phyloP scores from a whole-genome alignment of 169 alveolate species.

The Cryptosporidium sp. region DNA sequence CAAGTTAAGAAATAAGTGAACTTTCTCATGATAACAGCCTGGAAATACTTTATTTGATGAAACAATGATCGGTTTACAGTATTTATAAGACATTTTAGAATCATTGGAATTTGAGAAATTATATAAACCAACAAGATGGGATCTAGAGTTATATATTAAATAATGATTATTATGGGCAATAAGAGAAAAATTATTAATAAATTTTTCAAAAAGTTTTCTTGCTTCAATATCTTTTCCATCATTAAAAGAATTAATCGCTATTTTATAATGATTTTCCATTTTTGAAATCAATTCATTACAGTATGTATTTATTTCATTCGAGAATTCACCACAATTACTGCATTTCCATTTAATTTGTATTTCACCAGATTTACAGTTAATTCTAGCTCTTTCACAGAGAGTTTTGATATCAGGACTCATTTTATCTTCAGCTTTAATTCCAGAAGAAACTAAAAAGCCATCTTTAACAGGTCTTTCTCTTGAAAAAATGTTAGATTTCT shows the following conservation, averaged over 20 bases:
- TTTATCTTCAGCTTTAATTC: constrained; percentile 18
- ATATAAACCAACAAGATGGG: constrained; percentile 86
- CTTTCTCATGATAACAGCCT: constrained; percentile 84
- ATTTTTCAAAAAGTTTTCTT: constrained; percentile 78
- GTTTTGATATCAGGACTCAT: constrained; percentile 32
- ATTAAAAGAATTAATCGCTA: constrained; percentile 80
- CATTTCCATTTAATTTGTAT: constrained; percentile 82
- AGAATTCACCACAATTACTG: constrained; percentile 81
- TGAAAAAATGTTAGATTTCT: neutral
- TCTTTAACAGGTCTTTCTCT: neutral
- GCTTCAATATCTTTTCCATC: constrained; percentile 83
- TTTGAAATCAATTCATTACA: constrained; percentile 79
- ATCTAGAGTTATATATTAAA: constrained; percentile 84
- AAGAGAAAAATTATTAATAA: constrained; percentile 82
- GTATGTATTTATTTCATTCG: constrained; percentile 57
- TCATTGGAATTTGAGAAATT: constrained; percentile 82
- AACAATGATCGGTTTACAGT: constrained; percentile 82
- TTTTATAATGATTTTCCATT: constrained; percentile 74
- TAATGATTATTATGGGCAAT: constrained; percentile 88
- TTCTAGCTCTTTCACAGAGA: constrained; percentile 71
- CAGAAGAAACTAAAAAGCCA: neutral
- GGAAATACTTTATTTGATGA: constrained; percentile 89
- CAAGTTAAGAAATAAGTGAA: constrained; percentile 83
- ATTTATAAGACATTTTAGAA: constrained; percentile 78
- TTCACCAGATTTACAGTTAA: constrained; percentile 35